Evolutionary conservation across 2,329 filamentous ascomycete species (phyloP), one percentile per base, ranked within the genome.

Genomic region (Tolypocladium paradoxum): DNA sequence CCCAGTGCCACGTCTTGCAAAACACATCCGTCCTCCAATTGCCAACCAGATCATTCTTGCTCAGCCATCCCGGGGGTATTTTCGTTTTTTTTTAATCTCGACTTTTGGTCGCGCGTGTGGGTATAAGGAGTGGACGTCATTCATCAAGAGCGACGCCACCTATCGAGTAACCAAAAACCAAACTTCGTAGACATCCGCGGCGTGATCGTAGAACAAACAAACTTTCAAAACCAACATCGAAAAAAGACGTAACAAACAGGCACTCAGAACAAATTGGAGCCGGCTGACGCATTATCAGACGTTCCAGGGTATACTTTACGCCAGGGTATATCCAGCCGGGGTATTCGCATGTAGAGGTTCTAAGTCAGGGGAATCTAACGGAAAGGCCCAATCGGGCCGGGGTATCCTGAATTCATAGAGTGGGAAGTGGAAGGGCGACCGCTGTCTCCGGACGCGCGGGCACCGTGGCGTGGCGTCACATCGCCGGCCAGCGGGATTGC

Each of bases 331-430:
- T 82, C 77, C 78, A 81, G 78, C 77, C 76, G 73, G 76, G 68
- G 75, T 78, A 78, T 78, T 76, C 76, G 73, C 73, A 76, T 74
- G 70, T 73, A 74, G 68, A 50, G 47, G 70, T 67, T 71, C 68
- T 70, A 70, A 71, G 68, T 70, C 63, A 65, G 64, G 48, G 60
- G 68, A 75, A 74, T 83, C 84, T 86, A 92, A 87, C 88, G 88
- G 78, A 87, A 90, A 82, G 88, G 86, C 79, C 88, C 88, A 79
- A 90, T 86, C 62, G 87, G 88, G 77, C 84, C 89, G 80, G 90
- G 88, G 88, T 93, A 93, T 90, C 89, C 89, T 83, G 89, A 92
- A 87, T 84, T 83, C 68, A 87, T 88, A 80, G 90, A 95, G 85
- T 95, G 88, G 76, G 90, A 93, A 76, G 90, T 95, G 67, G 88